phyloP scores from a whole-genome alignment of 2,329 filamentous ascomycete genomes.

The Emydomyces testavorans region DNA sequence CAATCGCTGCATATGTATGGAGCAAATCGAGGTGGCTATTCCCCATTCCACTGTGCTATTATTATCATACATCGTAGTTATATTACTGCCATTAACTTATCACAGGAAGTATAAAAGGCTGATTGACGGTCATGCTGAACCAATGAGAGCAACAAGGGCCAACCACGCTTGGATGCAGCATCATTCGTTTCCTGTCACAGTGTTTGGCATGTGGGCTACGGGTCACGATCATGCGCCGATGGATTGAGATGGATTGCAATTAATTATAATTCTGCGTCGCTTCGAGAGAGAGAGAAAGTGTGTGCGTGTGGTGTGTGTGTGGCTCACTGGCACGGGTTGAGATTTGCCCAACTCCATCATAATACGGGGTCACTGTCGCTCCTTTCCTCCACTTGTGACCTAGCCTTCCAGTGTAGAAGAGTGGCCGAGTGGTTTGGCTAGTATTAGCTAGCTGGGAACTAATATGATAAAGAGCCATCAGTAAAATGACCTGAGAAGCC shows the following conservation, averaged over 20 bases:
- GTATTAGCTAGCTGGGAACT: no score
- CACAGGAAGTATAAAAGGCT: not conserved
- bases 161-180: slow-evolving; percentile 1
- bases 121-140: not conserved
- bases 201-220: slow-evolving; percentile 6
- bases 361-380: no score
- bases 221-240: not conserved
- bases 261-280: no score
- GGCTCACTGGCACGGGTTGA: no score
- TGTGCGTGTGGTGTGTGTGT: no score
- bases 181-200: slow-evolving; percentile 3
- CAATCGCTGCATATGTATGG: no score
- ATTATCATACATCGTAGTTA: not conserved
- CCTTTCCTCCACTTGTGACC: not conserved
- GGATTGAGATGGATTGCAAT: no score
- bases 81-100: not conserved
- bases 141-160: slow-evolving; percentile 4
- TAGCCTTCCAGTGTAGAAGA: not conserved
- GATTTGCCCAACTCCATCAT: no score
- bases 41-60: not conserved
- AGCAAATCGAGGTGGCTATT: not conserved
- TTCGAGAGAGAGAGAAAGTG: no score
- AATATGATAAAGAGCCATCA: no score
- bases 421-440: not conserved
- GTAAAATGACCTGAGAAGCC: not conserved